Conservation (phyloP, 306 rosid species). For the Acacia crassicarpa region DNA sequence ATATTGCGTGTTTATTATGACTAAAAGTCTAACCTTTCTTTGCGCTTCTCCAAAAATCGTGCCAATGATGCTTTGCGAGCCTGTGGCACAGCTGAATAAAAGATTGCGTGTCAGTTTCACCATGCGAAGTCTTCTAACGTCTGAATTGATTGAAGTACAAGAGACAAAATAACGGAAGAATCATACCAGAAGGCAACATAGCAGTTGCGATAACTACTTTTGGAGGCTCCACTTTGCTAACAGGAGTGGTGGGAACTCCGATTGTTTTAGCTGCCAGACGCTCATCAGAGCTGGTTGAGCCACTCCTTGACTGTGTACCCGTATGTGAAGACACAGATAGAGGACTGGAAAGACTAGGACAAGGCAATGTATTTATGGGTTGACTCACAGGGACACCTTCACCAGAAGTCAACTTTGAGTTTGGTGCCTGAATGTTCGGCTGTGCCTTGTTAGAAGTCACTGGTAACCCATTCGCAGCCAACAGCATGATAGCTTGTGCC, state of each 20-base stretch:
- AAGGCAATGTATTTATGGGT: constrained; percentile 36
- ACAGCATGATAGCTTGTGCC: constrained; percentile 86
- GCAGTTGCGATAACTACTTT: constrained; percentile 45
- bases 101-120: constrained; percentile 10
- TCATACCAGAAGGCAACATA: constrained; percentile 74
- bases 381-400: constrained; percentile 53
- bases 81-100: constrained; percentile 74
- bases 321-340: constrained; percentile 75
- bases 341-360: constrained; percentile 68
- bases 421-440: constrained; percentile 49
- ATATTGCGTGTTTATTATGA: background rate
- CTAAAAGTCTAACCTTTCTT: constrained; percentile 64
- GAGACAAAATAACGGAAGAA: constrained; percentile 5
- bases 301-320: constrained; percentile 71
- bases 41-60: constrained; percentile 88
- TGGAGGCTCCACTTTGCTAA: constrained; percentile 62
- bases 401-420: constrained; percentile 47
- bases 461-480: constrained; percentile 65
- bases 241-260: constrained; percentile 47
- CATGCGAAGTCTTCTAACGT: background rate
- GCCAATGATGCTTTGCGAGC: constrained; percentile 93
- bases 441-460: constrained; percentile 42
- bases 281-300: constrained; percentile 84
- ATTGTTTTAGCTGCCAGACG: constrained; percentile 53
- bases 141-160: background rate